These are phyloP conservation scores for Lichtheimia hyalospora DNA, from an alignment of 371 early-diverging fungal genomes.

Conservation along the genomic window DNA sequence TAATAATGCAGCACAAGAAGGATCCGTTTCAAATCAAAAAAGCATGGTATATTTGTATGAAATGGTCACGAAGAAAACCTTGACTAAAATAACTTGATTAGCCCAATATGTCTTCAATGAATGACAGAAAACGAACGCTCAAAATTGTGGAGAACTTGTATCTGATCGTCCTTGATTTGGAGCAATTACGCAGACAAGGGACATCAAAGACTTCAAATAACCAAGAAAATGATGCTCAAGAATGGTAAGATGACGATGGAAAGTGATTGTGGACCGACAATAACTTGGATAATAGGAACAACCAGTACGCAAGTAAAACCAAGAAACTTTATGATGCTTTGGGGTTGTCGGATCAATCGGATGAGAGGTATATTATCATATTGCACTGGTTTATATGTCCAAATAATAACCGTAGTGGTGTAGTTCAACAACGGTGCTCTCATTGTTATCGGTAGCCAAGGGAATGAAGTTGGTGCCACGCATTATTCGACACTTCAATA, in stretches of 20 bases:
- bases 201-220: slow-evolving; percentile 47
- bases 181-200: slow-evolving; percentile 77
- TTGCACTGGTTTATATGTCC: too few relatives aligned
- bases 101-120: slow-evolving; percentile 11
- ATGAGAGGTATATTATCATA: slow-evolving; percentile 44
- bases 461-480: slow-evolving; percentile 88
- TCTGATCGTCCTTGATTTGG: slow-evolving; percentile 71
- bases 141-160: slow-evolving; percentile 81
- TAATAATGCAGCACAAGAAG: slow-evolving; percentile 3
- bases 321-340: slow-evolving; percentile 67
- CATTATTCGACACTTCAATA: slow-evolving; percentile 72
- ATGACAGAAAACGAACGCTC: slow-evolving; percentile 64
- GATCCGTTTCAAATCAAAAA: not conserved
- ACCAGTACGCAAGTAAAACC: slow-evolving; percentile 52
- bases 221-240: slow-evolving; percentile 55
- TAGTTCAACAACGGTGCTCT: too few relatives aligned
- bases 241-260: slow-evolving; percentile 41
- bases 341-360: slow-evolving; percentile 55
- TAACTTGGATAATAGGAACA: slow-evolving; percentile 40
- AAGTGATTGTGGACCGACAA: not conserved
- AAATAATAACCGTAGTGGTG: too few relatives aligned
- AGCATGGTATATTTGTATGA: not conserved
- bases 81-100: not conserved
- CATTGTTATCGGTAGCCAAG: slow-evolving; percentile 73
- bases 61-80: slow-evolving; percentile 1